These are phyloP conservation scores for Myriosclerotinia scirpicola DNA, from an alignment of 2,329 filamentous ascomycete species.

Conservation along the genomic window DNA sequence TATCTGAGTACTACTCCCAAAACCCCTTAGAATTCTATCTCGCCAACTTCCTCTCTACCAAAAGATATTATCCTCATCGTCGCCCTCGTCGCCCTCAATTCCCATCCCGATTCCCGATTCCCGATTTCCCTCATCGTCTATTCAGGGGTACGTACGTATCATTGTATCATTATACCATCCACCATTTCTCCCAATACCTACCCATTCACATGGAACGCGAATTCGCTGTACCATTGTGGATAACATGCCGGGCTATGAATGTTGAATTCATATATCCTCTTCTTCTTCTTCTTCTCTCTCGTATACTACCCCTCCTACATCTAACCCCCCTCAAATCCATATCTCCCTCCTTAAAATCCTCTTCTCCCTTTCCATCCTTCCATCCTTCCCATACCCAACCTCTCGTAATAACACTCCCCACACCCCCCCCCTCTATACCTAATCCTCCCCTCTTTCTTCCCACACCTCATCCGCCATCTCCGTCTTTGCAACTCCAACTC, in stretches of 20 bases:
- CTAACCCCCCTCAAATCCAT: fast-evolving
- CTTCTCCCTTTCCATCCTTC: not conserved
- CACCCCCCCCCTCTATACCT: not conserved
- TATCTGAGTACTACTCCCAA: no score
- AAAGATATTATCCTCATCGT: no score
- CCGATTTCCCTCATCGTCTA: not conserved
- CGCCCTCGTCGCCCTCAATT: no score
- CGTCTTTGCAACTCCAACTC: not conserved
- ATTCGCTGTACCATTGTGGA: no score
- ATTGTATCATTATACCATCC: not conserved
- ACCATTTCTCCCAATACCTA: not conserved
- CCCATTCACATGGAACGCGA: no score
- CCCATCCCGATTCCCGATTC: no score
- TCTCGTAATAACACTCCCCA: no score
- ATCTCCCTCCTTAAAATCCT: not conserved
- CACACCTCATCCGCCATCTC: not conserved
- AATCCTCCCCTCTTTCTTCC: not conserved
- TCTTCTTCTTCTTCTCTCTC: not conserved
- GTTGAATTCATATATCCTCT: no score
- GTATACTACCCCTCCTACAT: not conserved
- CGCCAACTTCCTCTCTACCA: no score
- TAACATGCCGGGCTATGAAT: no score
- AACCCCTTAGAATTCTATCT: no score
- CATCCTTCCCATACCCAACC: no score
- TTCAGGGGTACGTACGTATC: not conserved